Base-by-base conservation (phyloP, 306 rosid genomes). In the Mimosa pudica region DNA sequence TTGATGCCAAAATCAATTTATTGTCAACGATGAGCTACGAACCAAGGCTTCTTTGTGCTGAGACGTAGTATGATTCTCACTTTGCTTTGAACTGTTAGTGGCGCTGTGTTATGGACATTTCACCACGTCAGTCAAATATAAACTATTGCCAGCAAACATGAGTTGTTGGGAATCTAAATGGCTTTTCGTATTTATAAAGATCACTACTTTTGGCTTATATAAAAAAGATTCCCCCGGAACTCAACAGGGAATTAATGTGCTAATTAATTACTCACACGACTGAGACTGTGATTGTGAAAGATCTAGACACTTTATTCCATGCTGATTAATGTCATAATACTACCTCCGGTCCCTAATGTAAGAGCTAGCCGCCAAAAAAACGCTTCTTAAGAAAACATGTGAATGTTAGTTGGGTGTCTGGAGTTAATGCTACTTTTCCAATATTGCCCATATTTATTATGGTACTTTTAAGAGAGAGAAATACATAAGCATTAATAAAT, bases 161-260 rank as follows among this genome's bases (percentile, higher is more conserved):
- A 64, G 48, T 38, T 36, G 71, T 36, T 65, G 71, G 71, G 48
- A 65, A 65, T 38, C 71, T 6, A 64, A 65, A 65, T 38, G 47
- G 47, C 71, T 65, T 38, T 65, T 65, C 48, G 30, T 13, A 35
- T 32, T 62, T 7, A 11, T 2, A 62, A 30, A 62, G n/a, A 62
- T 32, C 41, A 30, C 38, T 62, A 2, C n/a, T 11, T 5, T 32
- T 11, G 41, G 67, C 41, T 62, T 38, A 62, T 12, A 11, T 4
- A 1, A 61, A 61, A 17, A 32, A 62, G 42, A 62, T 32, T 62
- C 67, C 45, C 30, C 8, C 38, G 3, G 14, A 8, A 16, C 18
- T 65, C 24, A 65, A 65, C 10, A 36, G 48, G 18, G 30, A 38
- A 24, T 24, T 24, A 24, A 14, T 65, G 71, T 14, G 71, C 48